Conservation (phyloP, 2,329 filamentous ascomycete species). For the Chrysoporthe deuterocubensis region DNA sequence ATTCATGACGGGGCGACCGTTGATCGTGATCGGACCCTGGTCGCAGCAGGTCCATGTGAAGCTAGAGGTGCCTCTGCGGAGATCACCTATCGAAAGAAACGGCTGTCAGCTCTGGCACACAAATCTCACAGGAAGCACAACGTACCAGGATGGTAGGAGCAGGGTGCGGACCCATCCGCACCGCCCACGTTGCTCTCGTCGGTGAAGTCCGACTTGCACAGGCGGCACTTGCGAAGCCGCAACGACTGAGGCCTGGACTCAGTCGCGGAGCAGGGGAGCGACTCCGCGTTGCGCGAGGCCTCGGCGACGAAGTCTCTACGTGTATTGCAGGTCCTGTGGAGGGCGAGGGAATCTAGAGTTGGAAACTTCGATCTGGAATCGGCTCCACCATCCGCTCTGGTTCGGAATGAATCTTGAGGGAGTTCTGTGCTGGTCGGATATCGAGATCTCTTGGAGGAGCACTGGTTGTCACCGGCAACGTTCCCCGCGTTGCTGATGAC, state of each 20-base stretch:
- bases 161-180: not conserved
- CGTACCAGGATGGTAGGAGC: constrained; percentile 7
- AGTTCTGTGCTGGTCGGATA: too few relatives aligned
- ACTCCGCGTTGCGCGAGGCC: not conserved
- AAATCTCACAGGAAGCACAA: not conserved
- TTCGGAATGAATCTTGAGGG: too few relatives aligned
- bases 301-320: not conserved
- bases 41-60: constrained; percentile 2
- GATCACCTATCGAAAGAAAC: not conserved
- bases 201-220: not conserved
- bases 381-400: too few relatives aligned
- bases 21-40: not conserved
- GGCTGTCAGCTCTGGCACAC: not conserved
- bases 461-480: too few relatives aligned
- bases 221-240: not conserved
- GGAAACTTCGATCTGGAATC: too few relatives aligned
- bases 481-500: too few relatives aligned
- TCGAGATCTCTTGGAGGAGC: too few relatives aligned
- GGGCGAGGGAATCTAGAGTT: too few relatives aligned
- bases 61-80: not conserved
- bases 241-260: not conserved
- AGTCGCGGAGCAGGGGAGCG: not conserved
- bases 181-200: not conserved
- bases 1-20: not conserved
- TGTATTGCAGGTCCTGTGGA: too few relatives aligned